These are phyloP conservation scores for Lentinus polychrous DNA, from an alignment of 1,284 basidiomycete species.

Conservation along the genomic window DNA sequence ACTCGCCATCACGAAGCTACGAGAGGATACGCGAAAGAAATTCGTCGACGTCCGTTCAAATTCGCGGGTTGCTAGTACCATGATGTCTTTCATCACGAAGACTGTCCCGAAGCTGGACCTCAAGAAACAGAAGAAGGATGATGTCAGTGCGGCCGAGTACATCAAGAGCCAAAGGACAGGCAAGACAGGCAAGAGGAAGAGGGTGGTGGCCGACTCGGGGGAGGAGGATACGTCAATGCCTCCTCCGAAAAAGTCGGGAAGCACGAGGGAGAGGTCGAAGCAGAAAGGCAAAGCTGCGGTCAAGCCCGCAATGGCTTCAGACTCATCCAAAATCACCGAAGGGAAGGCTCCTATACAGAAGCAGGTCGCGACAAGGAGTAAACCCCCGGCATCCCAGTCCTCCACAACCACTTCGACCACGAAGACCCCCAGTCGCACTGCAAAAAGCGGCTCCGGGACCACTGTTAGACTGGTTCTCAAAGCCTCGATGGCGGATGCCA, in stretches of 20 bases:
- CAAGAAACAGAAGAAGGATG: conserved; percentile 1
- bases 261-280: too few relatives aligned
- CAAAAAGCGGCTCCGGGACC: too few relatives aligned
- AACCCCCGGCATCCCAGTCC: too few relatives aligned
- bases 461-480: too few relatives aligned
- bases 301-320: too few relatives aligned
- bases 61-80: conserved; percentile 15
- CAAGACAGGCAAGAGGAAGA: conserved; percentile 9
- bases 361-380: too few relatives aligned
- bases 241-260: background rate
- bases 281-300: too few relatives aligned
- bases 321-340: too few relatives aligned
- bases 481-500: too few relatives aligned
- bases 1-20: conserved; percentile 39
- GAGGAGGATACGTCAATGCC: conserved; percentile 13
- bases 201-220: background rate
- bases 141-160: background rate
- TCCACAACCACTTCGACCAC: too few relatives aligned
- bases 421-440: too few relatives aligned
- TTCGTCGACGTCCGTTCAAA: conserved; percentile 24
- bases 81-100: conserved; percentile 18
- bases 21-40: conserved; percentile 36
- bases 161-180: conserved; percentile 1
- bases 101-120: conserved; percentile 5
- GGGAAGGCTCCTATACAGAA: too few relatives aligned